Evolutionary conservation across 768 basidiomycete species (phyloP).

Genomic region (Hydnomerulius pinastri): DNA sequence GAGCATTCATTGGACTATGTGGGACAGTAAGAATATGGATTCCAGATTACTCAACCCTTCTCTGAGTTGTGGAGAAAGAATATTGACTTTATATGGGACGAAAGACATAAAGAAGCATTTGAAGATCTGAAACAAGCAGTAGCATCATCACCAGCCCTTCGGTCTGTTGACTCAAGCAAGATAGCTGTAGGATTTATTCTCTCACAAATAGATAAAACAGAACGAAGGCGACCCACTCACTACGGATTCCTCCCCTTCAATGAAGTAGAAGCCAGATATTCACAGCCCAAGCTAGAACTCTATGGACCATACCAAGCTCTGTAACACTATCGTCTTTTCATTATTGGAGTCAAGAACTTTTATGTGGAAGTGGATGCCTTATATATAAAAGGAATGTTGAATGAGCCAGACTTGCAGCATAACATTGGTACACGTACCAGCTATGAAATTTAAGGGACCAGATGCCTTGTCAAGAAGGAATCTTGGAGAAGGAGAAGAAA

Average conservation of each 20-base stretch:
- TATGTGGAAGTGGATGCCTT: constrained; percentile 26
- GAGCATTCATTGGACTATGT: too few relatives aligned
- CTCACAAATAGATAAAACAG: constrained; percentile 23
- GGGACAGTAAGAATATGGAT: too few relatives aligned
- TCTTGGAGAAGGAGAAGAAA: constrained; percentile 29
- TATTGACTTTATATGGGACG: too few relatives aligned
- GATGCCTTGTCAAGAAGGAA: constrained; percentile 32
- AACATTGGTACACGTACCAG: constrained; percentile 16
- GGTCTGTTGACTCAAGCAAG: constrained; percentile 28
- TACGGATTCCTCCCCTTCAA: constrained; percentile 43
- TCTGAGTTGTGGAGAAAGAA: too few relatives aligned
- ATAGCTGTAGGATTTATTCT: constrained; percentile 37
- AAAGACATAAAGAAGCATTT: not conserved
- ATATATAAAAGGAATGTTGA: constrained; percentile 30
- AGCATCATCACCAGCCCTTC: not conserved
- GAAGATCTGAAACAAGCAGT: not conserved
- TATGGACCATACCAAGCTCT: constrained; percentile 31
- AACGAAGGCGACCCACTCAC: constrained; percentile 22
- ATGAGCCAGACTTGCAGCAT: constrained; percentile 33
- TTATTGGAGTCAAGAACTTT: constrained; percentile 22
- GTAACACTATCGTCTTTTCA: constrained; percentile 19
- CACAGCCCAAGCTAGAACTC: constrained; percentile 28
- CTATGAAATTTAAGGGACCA: too few relatives aligned
- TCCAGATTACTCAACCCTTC: too few relatives aligned
- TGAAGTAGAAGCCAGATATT: constrained; percentile 6